Evolutionary conservation across 441 rosid genomes (phyloP).

Genomic region (Erodium moschatum): DNA sequence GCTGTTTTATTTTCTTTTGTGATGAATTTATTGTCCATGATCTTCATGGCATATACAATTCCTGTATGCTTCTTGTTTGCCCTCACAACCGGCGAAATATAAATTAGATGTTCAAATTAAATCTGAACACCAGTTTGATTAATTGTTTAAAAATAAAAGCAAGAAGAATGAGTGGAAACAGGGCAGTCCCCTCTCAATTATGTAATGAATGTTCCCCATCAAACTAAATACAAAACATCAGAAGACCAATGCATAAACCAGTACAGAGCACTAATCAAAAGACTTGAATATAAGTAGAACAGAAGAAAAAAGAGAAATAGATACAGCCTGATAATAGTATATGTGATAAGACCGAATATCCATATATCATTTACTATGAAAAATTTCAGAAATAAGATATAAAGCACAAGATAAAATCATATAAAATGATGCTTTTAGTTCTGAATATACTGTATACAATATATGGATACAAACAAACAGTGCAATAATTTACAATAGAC

Average conservation of each 20-base stretch:
- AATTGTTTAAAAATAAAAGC: neutral
- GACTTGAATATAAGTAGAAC: neutral
- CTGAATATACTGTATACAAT: no score
- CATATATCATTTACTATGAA: no score
- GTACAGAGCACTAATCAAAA: neutral
- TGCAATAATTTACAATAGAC: no score
- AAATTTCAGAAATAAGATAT: no score
- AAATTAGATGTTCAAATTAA: conserved; percentile 19
- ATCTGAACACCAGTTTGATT: neutral
- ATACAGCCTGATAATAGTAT: no score
- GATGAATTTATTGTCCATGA: conserved; percentile 97
- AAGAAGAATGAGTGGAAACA: neutral
- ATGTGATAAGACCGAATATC: no score
- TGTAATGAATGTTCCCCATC: neutral
- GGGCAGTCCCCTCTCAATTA: neutral
- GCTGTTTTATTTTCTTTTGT: conserved; percentile 98
- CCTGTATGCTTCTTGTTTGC: conserved; percentile 93
- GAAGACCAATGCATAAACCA: neutral
- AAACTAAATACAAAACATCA: neutral
- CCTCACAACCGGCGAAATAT: conserved; percentile 63
- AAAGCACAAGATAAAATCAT: no score
- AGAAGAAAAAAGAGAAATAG: no score
- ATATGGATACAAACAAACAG: no score
- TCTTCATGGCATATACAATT: conserved; percentile 80
- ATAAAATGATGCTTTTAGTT: no score